A percentile compares a stretch with the other conserved stretches of the same genome.
Evolutionary conservation across 2,329 filamentous ascomycete genomes (phyloP).

Genomic region (Parastagonospora avenae): DNA sequence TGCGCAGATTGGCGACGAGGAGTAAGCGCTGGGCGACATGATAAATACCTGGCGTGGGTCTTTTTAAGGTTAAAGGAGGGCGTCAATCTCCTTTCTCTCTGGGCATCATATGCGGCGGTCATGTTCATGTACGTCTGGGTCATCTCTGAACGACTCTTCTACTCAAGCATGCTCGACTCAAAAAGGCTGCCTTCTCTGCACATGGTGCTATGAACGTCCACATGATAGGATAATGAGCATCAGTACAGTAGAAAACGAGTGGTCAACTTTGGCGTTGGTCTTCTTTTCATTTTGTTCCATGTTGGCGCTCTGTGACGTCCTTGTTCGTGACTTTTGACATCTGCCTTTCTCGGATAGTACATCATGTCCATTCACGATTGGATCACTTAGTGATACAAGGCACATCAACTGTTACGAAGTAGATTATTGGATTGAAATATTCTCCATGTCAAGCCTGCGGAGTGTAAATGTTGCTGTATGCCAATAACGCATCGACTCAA

Average conservation of each 20-base stretch:
- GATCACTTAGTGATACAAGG: too few species aligned
- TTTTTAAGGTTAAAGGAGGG: constrained; percentile 48
- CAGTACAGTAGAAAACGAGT: constrained; percentile 38
- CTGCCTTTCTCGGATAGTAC: not conserved
- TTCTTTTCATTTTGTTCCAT: constrained; percentile 1
- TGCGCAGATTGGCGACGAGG: constrained; percentile 74
- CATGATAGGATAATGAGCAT: constrained; percentile 44
- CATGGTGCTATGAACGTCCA: constrained; percentile 45
- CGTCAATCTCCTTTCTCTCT: constrained; percentile 47
- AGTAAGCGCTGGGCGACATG: constrained; percentile 45
- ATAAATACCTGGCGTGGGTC: constrained; percentile 49
- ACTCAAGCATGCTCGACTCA: constrained; percentile 43
- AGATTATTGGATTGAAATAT: too few species aligned
- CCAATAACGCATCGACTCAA: too few species aligned
- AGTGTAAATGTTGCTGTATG: too few species aligned
- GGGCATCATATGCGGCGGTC: constrained; percentile 47
- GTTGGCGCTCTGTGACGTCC: not conserved
- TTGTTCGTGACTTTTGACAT: not conserved
- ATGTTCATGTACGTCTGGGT: constrained; percentile 52
- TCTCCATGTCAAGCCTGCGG: too few species aligned
- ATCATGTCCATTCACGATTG: not conserved
- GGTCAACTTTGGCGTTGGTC: constrained; percentile 38
- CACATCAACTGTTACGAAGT: too few species aligned
- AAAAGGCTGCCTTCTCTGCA: constrained; percentile 40
- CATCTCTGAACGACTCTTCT: constrained; percentile 43